Evolutionary conservation across 2,329 filamentous ascomycete species (phyloP).

Genomic region (Aspergillus sp.): DNA sequence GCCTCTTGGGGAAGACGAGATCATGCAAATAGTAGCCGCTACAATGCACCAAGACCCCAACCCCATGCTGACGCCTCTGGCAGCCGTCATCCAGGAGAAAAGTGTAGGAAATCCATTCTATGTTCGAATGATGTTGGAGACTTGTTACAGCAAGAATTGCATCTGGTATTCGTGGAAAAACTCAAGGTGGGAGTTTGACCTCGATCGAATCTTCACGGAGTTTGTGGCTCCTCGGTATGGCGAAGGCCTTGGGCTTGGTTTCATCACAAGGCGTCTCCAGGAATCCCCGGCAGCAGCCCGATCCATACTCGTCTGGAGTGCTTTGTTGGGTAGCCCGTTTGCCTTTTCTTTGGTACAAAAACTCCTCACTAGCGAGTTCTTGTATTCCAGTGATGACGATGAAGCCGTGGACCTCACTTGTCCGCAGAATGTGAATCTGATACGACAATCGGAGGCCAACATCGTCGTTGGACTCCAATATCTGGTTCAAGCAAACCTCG

Average conservation of each 20-base stretch:
- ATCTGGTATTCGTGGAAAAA: constrained; percentile 89
- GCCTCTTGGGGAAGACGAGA: constrained; percentile 75
- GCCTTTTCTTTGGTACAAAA: constrained; percentile 78
- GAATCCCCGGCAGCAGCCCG: constrained; percentile 74
- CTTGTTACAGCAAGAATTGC: constrained; percentile 80
- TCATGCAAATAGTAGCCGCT: constrained; percentile 76
- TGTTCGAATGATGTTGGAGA: constrained; percentile 84
- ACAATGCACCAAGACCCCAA: constrained; percentile 71
- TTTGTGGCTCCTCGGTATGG: constrained; percentile 78
- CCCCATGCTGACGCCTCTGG: constrained; percentile 73
- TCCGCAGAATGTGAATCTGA: constrained; percentile 45
- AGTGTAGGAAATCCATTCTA: constrained; percentile 88
- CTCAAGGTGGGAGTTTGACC: constrained; percentile 78
- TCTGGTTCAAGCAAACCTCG: constrained; percentile 74
- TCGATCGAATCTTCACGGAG: constrained; percentile 82
- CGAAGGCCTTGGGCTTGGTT: constrained; percentile 76
- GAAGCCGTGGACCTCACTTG: constrained; percentile 35
- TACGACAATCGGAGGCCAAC: constrained; percentile 64
- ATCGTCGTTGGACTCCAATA: constrained; percentile 73
- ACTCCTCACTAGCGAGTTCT: constrained; percentile 73
- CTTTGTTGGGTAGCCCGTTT: constrained; percentile 77
- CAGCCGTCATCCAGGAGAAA: constrained; percentile 84
- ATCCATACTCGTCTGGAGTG: constrained; percentile 81
- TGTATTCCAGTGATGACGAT: constrained; percentile 54
- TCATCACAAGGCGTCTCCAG: constrained; percentile 73